These are phyloP conservation scores for Fusarium sp. DNA, from an alignment of 2,329 filamentous ascomycete genomes.

Conservation along the genomic window DNA sequence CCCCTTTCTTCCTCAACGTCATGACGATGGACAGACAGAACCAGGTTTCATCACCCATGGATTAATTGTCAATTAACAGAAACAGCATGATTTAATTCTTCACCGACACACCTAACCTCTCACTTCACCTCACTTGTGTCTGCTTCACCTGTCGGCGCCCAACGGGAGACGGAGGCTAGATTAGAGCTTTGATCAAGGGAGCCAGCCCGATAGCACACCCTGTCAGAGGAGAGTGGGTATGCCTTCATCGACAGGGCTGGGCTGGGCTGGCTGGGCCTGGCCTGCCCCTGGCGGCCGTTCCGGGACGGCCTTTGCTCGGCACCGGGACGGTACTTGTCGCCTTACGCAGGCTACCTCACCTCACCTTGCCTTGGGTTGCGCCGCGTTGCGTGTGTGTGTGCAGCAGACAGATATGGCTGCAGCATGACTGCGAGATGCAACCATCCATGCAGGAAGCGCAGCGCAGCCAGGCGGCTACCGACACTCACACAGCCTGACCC, in stretches of 20 bases:
- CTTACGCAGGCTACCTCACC: conserved; percentile 27
- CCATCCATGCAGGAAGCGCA: not conserved
- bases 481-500: not conserved
- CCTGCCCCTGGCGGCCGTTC: conserved; percentile 34
- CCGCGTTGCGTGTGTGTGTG: not conserved
- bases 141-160: not conserved
- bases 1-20: not conserved
- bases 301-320: conserved; percentile 39
- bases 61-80: not conserved
- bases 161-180: not conserved
- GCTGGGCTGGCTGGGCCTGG: not conserved
- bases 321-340: conserved; percentile 44
- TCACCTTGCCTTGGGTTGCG: conserved; percentile 7
- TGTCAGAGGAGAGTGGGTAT: not conserved
- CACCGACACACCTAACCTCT: not conserved
- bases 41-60: not conserved
- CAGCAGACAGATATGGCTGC: not conserved
- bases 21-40: not conserved
- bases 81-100: not conserved
- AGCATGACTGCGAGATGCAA: not conserved
- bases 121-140: not conserved
- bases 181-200: not conserved
- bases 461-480: not conserved
- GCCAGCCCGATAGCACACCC: not conserved
- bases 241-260: not conserved